These are phyloP conservation scores for Macroventuria anomochaeta DNA, from an alignment of 2,329 filamentous ascomycete species.

Conservation along the genomic window DNA sequence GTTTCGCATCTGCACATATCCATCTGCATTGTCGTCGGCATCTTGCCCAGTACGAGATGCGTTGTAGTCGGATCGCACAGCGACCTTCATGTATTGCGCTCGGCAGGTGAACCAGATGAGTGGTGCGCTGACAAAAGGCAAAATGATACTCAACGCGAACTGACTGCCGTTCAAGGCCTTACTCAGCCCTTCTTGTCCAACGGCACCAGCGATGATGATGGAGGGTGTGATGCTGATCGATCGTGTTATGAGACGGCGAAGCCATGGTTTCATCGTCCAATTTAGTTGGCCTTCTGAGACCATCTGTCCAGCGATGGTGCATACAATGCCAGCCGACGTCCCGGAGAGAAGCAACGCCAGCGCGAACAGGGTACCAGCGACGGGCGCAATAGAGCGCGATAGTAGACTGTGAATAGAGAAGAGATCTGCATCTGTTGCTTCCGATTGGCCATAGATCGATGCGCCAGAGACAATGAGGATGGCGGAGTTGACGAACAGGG, in stretches of 20 bases:
- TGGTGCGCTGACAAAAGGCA: slow-evolving; percentile 83
- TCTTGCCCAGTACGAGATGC: slow-evolving; percentile 1
- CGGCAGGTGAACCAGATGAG: slow-evolving; percentile 85
- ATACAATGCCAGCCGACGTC: slow-evolving; percentile 82
- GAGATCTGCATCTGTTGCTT: slow-evolving; percentile 73
- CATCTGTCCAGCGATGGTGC: slow-evolving; percentile 90
- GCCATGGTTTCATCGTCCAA: slow-evolving; percentile 77
- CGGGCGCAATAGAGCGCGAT: slow-evolving; percentile 70
- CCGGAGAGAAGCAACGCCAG: slow-evolving; percentile 81
- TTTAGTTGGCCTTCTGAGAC: slow-evolving; percentile 81
- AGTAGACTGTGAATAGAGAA: slow-evolving; percentile 83
- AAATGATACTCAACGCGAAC: slow-evolving; percentile 76
- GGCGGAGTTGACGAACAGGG: slow-evolving; percentile 81
- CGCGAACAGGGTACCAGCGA: slow-evolving; percentile 83
- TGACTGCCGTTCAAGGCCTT: slow-evolving; percentile 77
- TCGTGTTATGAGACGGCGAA: slow-evolving; percentile 77
- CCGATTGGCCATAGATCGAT: slow-evolving; percentile 66
- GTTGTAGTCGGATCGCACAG: slow-evolving; percentile 33
- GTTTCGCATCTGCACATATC: slow-evolving; percentile 70
- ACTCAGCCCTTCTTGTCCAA: slow-evolving; percentile 73
- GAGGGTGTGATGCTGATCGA: slow-evolving; percentile 81
- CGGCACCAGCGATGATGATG: slow-evolving; percentile 81
- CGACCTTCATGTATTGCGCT: slow-evolving; percentile 79
- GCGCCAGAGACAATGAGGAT: slow-evolving; percentile 84
- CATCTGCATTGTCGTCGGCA: slow-evolving; percentile 24